Base-by-base conservation (phyloP, 768 basidiomycete species). In the Lactarius evosmus region DNA sequence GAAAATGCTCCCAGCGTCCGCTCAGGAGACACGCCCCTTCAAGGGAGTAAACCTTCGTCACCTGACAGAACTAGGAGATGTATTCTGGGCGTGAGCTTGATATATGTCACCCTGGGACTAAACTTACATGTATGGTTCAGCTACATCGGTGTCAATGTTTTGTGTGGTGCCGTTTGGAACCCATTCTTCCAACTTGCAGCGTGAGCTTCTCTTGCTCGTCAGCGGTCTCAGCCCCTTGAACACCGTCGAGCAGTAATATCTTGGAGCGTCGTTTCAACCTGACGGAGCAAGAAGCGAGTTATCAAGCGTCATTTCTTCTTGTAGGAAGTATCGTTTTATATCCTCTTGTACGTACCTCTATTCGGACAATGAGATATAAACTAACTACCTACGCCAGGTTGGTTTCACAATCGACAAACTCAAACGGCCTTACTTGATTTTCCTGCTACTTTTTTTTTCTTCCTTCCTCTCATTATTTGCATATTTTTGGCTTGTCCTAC, bases 101-200 rank as follows among this genome's bases (percentile, higher is more conserved):
- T 52, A 19, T 17, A 7, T 30, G 17, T 29, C 29, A 32, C 3
- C 2, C 11, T 32, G 51, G 29, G 51, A 19, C 30, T 52, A 5
- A 9, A 30, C 33, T 25, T 57, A 40, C 65, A 61, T 64, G 68
- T 22, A 33, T 7, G 30, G 7, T 58, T 30, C 67, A 89, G 87
- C 17, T 91, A 91, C 72, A 84, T 91, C 61, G 85, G 80, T 2
- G 70, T 90, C n/a, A 92, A 92, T 66, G 72, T 91, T 14, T 75
- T 91, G 17, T 93, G 87, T 64, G 90, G 90, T 19, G 78, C 84
- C 64, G 83, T 91, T 38, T 92, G 90, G 90, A 77, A 83, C 3
- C 91, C 90, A 3, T 91, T 90, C 71, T 84, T 83, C 12, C 89
- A 91, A 70, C 83, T 93, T 49, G 84, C 87, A 14, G 79, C 90